Conservation (phyloP, 306 rosid genomes). For the Oxytropis ochrocephala region DNA sequence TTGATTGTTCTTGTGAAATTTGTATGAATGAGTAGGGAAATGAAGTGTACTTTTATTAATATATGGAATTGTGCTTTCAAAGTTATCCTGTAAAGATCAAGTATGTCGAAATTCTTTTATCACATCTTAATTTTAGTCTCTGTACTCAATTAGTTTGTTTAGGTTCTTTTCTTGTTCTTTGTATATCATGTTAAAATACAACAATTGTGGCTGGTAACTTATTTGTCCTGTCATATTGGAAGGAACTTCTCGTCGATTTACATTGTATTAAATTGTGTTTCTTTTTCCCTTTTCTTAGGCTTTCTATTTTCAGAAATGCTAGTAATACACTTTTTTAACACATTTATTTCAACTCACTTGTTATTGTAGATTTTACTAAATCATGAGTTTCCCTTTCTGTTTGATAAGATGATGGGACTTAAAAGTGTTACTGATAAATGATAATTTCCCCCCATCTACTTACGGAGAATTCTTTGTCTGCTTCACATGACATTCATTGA, state of each 20-base stretch:
- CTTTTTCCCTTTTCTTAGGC: background rate
- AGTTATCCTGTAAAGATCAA: background rate
- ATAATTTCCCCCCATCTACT: too few species aligned
- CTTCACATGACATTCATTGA: too few species aligned
- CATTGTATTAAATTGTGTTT: background rate
- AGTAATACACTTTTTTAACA: too few species aligned
- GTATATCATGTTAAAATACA: background rate
- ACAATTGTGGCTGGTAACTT: background rate
- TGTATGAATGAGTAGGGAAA: constrained; percentile 1
- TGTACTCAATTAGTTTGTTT: background rate
- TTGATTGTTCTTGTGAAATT: background rate
- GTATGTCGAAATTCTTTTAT: background rate
- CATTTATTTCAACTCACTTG: too few species aligned
- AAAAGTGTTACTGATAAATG: too few species aligned
- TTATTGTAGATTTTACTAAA: too few species aligned
- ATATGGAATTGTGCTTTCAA: background rate
- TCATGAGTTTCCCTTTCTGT: too few species aligned
- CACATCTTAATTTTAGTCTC: background rate
- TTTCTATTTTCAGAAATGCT: background rate
- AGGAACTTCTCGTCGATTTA: background rate
- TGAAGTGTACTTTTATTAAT: background rate
- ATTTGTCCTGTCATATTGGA: background rate
- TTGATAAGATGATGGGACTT: too few species aligned
- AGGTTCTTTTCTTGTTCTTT: background rate
- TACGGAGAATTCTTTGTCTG: too few species aligned